These are phyloP conservation scores for Ceraceosorus guamensis DNA, from an alignment of 1,284 basidiomycete species.

Conservation along the genomic window DNA sequence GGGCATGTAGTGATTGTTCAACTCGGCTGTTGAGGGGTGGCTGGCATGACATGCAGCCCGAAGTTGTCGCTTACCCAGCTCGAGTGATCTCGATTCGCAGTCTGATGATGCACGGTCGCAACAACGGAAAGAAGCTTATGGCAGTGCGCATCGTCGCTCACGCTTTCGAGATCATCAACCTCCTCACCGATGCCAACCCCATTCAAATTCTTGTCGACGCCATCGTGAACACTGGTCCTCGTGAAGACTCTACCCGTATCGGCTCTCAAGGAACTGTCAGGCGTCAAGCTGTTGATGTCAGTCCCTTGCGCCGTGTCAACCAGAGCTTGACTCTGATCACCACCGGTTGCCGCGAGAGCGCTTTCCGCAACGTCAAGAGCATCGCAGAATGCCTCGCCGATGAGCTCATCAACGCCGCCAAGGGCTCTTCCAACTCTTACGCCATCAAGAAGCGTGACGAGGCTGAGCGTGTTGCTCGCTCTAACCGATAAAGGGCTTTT, in stretches of 20 bases:
- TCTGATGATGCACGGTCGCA: slow-evolving; percentile 96
- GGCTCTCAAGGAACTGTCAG: slow-evolving; percentile 99
- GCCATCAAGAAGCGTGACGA: slow-evolving; percentile 93
- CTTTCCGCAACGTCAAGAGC: slow-evolving; percentile 99
- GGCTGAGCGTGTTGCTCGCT: slow-evolving; percentile 98
- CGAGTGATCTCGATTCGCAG: too few relatives aligned
- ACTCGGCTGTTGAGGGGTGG: background rate
- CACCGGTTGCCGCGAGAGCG: slow-evolving; percentile 94
- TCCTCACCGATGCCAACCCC: slow-evolving; percentile 99
- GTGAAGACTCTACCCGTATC: slow-evolving; percentile 99
- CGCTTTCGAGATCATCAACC: slow-evolving; percentile 99
- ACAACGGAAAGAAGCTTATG: slow-evolving; percentile 99
- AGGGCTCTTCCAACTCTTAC: slow-evolving; percentile 99
- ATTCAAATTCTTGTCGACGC: slow-evolving; percentile 97
- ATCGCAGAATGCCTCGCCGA: slow-evolving; percentile 93
- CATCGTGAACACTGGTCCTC: slow-evolving; percentile 98
- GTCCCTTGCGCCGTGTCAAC: slow-evolving; percentile 95
- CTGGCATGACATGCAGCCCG: background rate
- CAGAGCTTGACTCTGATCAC: slow-evolving; percentile 93
- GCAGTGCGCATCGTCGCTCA: slow-evolving; percentile 99
- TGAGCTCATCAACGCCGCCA: slow-evolving; percentile 99
- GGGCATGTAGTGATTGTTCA: too few relatives aligned
- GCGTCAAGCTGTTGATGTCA: slow-evolving; percentile 99
- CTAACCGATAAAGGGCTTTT: slow-evolving; percentile 78
- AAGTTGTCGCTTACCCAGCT: too few relatives aligned